These are phyloP conservation scores for Rhodotorula kratochvilovae DNA, from an alignment of 768 basidiomycete species.

Conservation along the genomic window DNA sequence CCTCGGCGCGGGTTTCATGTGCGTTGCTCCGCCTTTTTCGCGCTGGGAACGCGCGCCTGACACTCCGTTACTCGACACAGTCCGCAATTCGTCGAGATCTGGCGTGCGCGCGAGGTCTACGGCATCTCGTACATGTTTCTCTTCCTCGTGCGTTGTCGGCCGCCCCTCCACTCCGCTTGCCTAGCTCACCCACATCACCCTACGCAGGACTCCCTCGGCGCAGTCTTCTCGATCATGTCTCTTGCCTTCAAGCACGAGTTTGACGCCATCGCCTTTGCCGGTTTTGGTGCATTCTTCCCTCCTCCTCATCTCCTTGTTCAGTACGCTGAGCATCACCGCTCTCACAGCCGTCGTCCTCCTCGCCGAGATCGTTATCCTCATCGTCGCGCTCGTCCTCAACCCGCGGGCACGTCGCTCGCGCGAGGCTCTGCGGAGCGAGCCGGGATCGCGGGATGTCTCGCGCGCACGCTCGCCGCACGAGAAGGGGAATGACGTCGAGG, in stretches of 20 bases:
- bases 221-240: conserved; percentile 30
- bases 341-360: conserved; percentile 14
- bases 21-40: neutral
- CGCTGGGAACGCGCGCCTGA: too few relatives aligned
- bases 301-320: neutral
- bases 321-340: neutral
- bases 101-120: conserved; percentile 20
- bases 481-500: neutral
- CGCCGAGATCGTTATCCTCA: conserved; percentile 12
- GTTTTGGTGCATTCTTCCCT: conserved; percentile 14
- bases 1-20: conserved; percentile 28
- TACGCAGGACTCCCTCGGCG: conserved; percentile 28
- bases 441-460: neutral
- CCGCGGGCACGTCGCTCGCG: neutral
- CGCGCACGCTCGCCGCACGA: too few relatives aligned
- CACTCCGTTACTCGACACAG: neutral
- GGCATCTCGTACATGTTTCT: conserved; percentile 29
- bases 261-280: conserved; percentile 24
- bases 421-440: neutral
- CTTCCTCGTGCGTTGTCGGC: neutral
- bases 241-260: conserved; percentile 25
- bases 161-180: too few relatives aligned
- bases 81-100: conserved; percentile 32
- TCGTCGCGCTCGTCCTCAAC: conserved; percentile 23
- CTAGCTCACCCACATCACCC: neutral